These are phyloP conservation scores for Saccharomyces pastorianus DNA, from an alignment of 1,139 yeast species.

Conservation along the genomic window DNA sequence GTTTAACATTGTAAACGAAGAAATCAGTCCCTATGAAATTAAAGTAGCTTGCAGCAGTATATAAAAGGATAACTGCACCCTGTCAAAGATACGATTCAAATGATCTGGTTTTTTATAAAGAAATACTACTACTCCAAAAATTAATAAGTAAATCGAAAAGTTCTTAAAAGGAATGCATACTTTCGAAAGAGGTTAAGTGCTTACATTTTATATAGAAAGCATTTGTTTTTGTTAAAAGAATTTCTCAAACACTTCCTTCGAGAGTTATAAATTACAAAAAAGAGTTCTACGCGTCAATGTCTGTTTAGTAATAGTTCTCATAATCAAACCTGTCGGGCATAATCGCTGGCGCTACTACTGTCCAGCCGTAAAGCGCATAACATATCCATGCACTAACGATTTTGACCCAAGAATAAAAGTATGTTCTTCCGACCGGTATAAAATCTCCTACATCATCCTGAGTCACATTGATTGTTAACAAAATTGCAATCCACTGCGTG, in stretches of 20 bases:
- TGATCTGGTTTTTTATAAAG: too few relatives aligned
- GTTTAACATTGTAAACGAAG: background rate
- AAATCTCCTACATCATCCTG: slow-evolving; percentile 82
- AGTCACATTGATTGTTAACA: slow-evolving; percentile 83
- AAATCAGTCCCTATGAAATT: background rate
- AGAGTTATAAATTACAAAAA: background rate
- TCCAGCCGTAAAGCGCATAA: slow-evolving; percentile 80
- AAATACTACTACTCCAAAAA: too few relatives aligned
- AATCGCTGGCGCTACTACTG: slow-evolving; percentile 78
- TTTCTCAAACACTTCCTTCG: too few relatives aligned
- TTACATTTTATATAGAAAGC: too few relatives aligned
- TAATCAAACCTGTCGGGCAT: slow-evolving; percentile 77
- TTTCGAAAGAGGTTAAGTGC: too few relatives aligned
- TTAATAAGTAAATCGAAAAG: too few relatives aligned
- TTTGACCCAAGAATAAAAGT: slow-evolving; percentile 92
- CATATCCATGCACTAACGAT: slow-evolving; percentile 91
- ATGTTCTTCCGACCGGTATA: slow-evolving; percentile 94
- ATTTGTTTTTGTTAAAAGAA: background rate
- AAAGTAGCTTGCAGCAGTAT: too few relatives aligned
- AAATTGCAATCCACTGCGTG: slow-evolving; percentile 93
- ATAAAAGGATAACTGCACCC: too few relatives aligned
- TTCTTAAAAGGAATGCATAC: too few relatives aligned
- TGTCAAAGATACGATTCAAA: too few relatives aligned
- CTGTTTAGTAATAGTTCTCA: slow-evolving; percentile 18
- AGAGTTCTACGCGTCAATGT: background rate